phyloP scores from a whole-genome alignment of 192 early-diverging fungal genomes.

The Linderina pennispora region DNA sequence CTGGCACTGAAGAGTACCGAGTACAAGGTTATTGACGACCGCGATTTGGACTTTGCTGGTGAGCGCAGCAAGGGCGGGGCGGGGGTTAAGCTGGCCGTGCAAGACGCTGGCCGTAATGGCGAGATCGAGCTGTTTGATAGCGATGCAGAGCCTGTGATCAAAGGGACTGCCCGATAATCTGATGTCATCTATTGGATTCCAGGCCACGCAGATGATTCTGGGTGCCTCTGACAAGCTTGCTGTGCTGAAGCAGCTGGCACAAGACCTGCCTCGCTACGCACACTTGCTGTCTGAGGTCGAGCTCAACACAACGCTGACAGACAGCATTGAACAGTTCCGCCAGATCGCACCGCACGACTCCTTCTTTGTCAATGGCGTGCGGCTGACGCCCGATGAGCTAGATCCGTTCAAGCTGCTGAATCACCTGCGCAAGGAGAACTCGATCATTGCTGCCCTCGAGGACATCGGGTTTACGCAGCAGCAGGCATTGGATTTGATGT shows the following conservation, averaged over 20 bases:
- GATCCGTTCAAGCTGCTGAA: slow-evolving; percentile 64
- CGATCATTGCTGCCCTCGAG: slow-evolving; percentile 45
- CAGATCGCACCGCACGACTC: slow-evolving; percentile 7
- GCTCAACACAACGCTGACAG: slow-evolving; percentile 42
- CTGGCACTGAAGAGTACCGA: slow-evolving; percentile 94
- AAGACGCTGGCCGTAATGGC: slow-evolving; percentile 54
- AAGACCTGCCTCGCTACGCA: slow-evolving; percentile 88
- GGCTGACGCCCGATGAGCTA: slow-evolving; percentile 47
- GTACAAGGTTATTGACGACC: slow-evolving; percentile 94
- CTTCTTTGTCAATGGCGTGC: slow-evolving; percentile 63
- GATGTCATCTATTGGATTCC: slow-evolving; percentile 55
- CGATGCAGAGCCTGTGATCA: slow-evolving; percentile 85
- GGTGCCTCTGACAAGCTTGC: slow-evolving; percentile 53
- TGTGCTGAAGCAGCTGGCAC: slow-evolving; percentile 60
- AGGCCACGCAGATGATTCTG: slow-evolving; percentile 69
- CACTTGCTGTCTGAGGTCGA: slow-evolving; percentile 57
- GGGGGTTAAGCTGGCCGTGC: background rate
- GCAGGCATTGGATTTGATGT: slow-evolving; percentile 24
- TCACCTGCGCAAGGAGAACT: slow-evolving; percentile 50
- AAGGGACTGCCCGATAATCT: slow-evolving; percentile 58
- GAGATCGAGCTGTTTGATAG: slow-evolving; percentile 79
- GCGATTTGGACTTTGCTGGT: slow-evolving; percentile 46
- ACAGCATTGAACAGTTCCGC: slow-evolving; percentile 31
- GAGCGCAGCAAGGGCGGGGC: background rate
- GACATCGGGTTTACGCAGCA: slow-evolving; percentile 25